A percentile compares a stretch with the other conserved stretches of the same genome.
Evolutionary conservation across 495 filamentous ascomycete genomes (phyloP).

Genomic region (Tuber umbilicatum): DNA sequence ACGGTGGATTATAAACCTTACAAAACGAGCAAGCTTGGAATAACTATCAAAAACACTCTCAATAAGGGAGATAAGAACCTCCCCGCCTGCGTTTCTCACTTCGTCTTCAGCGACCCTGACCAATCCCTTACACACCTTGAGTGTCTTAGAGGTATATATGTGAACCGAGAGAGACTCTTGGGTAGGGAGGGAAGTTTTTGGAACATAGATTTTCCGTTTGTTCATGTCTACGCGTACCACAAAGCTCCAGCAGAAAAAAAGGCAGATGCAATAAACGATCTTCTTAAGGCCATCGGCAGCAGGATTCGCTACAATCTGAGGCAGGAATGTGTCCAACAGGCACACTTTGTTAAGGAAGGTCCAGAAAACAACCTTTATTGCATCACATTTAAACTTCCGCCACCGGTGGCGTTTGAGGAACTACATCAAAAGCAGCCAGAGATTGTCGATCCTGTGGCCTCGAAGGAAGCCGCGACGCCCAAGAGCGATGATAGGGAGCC

Average conservation of each 20-base stretch:
- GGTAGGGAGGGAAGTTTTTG: background rate
- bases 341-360: background rate
- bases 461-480: background rate
- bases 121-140: background rate
- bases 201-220: background rate
- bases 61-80: slow-evolving; percentile 48
- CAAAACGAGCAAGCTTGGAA: slow-evolving; percentile 36
- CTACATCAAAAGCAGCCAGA: background rate
- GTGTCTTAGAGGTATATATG: background rate
- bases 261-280: background rate
- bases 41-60: slow-evolving; percentile 37
- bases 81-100: slow-evolving; percentile 72
- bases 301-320: background rate
- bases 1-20: slow-evolving; percentile 49
- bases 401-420: background rate
- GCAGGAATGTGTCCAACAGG: background rate
- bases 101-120: slow-evolving; percentile 60
- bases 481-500: background rate
- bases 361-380: background rate
- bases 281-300: background rate
- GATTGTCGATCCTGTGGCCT: background rate
- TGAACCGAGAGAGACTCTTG: background rate
- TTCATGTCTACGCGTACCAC: background rate
- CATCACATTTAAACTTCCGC: background rate
- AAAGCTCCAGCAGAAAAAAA: background rate